Evolutionary conservation across 345 rosid species (phyloP).

Genomic region (Populus pruinosa): DNA sequence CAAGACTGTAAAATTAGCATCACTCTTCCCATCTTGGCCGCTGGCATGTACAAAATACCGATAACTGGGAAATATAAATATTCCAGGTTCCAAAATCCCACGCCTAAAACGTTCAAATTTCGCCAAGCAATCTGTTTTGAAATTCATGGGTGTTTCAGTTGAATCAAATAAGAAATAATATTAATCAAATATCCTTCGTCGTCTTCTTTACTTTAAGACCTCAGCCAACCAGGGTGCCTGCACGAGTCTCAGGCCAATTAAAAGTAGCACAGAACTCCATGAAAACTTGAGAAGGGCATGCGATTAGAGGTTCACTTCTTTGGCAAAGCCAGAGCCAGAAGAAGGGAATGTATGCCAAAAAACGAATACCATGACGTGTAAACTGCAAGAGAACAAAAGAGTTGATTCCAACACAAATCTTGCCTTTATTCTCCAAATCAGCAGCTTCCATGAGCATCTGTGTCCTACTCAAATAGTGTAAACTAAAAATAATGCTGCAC

Average conservation of each 20-base stretch:
- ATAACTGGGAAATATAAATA: too few species aligned
- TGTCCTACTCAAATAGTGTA: background rate
- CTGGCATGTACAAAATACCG: too few species aligned
- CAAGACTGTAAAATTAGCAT: too few species aligned
- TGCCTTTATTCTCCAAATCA: constrained; percentile 4
- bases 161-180: too few species aligned
- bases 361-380: background rate
- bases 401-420: background rate
- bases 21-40: too few species aligned
- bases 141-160: too few species aligned
- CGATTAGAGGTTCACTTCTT: background rate
- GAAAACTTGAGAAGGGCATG: background rate
- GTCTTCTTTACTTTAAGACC: too few species aligned
- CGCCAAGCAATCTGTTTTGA: too few species aligned
- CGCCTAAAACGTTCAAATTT: too few species aligned
- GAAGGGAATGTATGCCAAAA: background rate
- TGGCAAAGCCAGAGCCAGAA: background rate
- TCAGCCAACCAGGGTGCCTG: too few species aligned
- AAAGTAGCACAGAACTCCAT: background rate
- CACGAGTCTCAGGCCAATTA: background rate
- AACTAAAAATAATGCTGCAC: background rate
- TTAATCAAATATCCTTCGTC: too few species aligned
- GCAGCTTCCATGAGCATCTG: background rate
- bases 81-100: too few species aligned
- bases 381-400: background rate